Evolutionary conservation across 805 yeast species (phyloP).

Genomic region (Metschnikowia bowlesiae): DNA sequence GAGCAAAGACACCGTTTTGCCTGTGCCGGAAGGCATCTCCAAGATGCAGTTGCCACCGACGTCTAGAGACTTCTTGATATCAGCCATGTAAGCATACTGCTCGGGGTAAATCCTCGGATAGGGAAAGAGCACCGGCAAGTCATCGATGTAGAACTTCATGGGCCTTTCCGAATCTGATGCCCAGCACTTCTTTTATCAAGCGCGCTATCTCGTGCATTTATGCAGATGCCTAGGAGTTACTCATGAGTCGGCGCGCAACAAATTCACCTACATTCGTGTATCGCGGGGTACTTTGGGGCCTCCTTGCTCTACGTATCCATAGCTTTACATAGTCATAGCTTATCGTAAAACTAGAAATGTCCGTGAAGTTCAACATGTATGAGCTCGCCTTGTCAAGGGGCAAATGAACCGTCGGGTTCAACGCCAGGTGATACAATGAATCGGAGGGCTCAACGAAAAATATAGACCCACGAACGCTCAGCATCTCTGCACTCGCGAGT

Average conservation of each 20-base stretch:
- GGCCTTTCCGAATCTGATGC: not conserved
- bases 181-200: not conserved
- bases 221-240: not conserved
- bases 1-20: slow-evolving; percentile 88
- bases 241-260: too few relatives aligned
- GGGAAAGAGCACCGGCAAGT: slow-evolving; percentile 91
- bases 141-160: slow-evolving; percentile 86
- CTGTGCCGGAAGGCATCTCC: slow-evolving; percentile 99
- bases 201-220: not conserved
- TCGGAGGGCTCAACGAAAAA: too few relatives aligned
- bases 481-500: not conserved
- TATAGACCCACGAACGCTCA: too few relatives aligned
- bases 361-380: too few relatives aligned
- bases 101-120: slow-evolving; percentile 97
- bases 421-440: too few relatives aligned
- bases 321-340: too few relatives aligned
- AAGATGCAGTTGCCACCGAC: slow-evolving; percentile 94
- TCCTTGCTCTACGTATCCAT: too few relatives aligned
- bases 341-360: too few relatives aligned
- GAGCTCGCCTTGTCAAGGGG: too few relatives aligned
- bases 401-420: too few relatives aligned
- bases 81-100: slow-evolving; percentile 97
- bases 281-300: too few relatives aligned
- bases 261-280: too few relatives aligned
- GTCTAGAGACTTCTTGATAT: slow-evolving; percentile 87